Base-by-base conservation (phyloP, 352 stramenopile genomes). In the Globisporangium paddicum region DNA sequence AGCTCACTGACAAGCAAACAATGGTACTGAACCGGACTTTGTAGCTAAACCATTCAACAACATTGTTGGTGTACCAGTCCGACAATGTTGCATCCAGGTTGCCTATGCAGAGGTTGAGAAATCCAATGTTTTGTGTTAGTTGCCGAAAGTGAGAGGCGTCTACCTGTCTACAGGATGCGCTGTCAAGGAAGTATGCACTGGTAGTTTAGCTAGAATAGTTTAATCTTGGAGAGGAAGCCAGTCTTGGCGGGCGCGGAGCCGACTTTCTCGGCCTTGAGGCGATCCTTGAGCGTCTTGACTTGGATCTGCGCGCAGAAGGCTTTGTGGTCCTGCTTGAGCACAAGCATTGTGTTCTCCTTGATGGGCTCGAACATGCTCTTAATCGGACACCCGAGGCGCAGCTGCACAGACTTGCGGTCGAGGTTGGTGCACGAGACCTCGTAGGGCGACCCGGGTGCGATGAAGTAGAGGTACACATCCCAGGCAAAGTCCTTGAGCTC, bases 291-390 rank as follows among this genome's bases (percentile, higher is more conserved):
- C 45, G 68, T 79, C 69, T 94, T 94, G 49, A 67, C 41, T 60
- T 88, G 76, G 41, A 90, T 69, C 52, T 87, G 75, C 55, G 73
- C 60, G 53, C 82, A 81, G 54, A 94, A 93, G 3, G 74, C 70
- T 68, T 91, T 91, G 69, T 90, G 78, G 66, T 93, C 84, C 62
- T 91, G 84, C 64, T 89, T 89, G 49, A 93, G 71, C 61, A 90
- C 83, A 28, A 90, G 74, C 68, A 93, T 82, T 21, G 84, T 92
- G 67, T 89, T 90, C 65, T 93, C 84, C 55, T 89, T 90, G 65
- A 93, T 89, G 21, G 83, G 78, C 62, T 91, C 78, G 50, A 94
- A 94, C 79, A 90, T 94, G 55, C 67, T 75, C 65, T 87, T 86
- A 37, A 74, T 87, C 10, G 82, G 82, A 59, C 84, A 92, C 19